Evolutionary conservation across 305 asterid genomes (phyloP).

Genomic region (Fraxinus platypoda): DNA sequence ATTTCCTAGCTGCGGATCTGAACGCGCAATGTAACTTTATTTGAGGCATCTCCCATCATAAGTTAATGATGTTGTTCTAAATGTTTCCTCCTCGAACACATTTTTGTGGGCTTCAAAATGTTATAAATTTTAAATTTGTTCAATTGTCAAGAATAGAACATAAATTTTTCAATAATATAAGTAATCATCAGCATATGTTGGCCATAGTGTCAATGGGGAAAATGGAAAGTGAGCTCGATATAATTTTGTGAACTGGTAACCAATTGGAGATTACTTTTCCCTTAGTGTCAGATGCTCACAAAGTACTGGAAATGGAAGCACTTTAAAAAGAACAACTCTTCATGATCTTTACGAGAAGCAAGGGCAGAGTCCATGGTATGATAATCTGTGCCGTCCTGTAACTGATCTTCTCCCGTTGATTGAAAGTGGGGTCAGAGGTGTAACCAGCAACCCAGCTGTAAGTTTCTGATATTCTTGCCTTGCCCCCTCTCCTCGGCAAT

Average conservation of each 20-base stretch:
- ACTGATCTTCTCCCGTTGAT: conserved; percentile 92
- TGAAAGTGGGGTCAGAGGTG: conserved; percentile 89
- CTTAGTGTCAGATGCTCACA: conserved; percentile 78
- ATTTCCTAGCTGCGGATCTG: background rate
- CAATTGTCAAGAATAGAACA: background rate
- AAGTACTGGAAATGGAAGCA: conserved; percentile 69
- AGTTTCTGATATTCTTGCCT: background rate
- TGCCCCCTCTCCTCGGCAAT: background rate
- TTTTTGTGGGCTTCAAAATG: background rate
- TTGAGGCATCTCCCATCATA: background rate
- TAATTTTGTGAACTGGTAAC: background rate
- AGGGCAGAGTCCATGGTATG: conserved; percentile 98
- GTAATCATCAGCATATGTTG: background rate
- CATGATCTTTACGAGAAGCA: conserved; percentile 95
- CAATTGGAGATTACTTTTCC: conserved; percentile 19
- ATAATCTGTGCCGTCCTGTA: conserved; percentile 87
- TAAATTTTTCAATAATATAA: background rate
- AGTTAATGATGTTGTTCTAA: background rate
- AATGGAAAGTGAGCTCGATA: background rate
- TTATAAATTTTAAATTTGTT: background rate
- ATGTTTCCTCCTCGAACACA: background rate
- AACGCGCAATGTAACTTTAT: background rate
- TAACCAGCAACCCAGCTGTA: conserved; percentile 99
- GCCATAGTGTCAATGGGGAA: background rate
- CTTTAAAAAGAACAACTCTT: conserved; percentile 66